A percentile compares a stretch with the other conserved stretches of the same genome.
Evolutionary conservation across 2,329 filamentous ascomycete species (phyloP).

Genomic region (Ophidiomyces ophidiicola): DNA sequence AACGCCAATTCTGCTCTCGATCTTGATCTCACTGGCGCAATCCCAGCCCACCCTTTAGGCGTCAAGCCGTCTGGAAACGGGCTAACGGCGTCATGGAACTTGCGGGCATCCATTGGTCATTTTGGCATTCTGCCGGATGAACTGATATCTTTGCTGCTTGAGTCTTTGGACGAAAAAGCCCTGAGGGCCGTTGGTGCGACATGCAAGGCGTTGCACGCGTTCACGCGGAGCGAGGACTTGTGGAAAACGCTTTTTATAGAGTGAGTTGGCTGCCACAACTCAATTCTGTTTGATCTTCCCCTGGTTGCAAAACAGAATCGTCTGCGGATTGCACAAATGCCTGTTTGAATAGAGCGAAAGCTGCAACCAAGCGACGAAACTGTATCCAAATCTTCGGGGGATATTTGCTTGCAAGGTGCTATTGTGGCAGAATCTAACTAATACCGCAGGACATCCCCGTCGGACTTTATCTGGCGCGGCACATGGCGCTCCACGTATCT

Average conservation of each 20-base stretch:
- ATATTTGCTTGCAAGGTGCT: not conserved
- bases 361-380: no score
- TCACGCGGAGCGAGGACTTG: slow-evolving; percentile 69
- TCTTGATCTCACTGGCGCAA: slow-evolving; percentile 40
- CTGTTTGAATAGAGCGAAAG: no score
- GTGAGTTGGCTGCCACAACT: slow-evolving; percentile 46
- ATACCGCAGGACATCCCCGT: slow-evolving; percentile 10
- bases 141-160: slow-evolving; percentile 60
- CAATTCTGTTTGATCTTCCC: not conserved
- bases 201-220: slow-evolving; percentile 78
- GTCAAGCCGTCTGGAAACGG: slow-evolving; percentile 82
- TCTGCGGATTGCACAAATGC: no score
- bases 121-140: slow-evolving; percentile 69
- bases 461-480: slow-evolving; percentile 55
- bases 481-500: slow-evolving; percentile 76
- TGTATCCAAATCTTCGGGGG: not conserved
- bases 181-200: slow-evolving; percentile 59
- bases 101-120: slow-evolving; percentile 52
- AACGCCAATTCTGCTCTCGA: not conserved
- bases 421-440: not conserved
- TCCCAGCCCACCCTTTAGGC: slow-evolving; percentile 68
- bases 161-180: slow-evolving; percentile 53
- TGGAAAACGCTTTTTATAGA: slow-evolving; percentile 77
- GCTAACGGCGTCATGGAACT: slow-evolving; percentile 52
- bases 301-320: no score